Base-by-base conservation (phyloP, 1,284 basidiomycete genomes). In the Anthracocystis panici-leucophaei region DNA sequence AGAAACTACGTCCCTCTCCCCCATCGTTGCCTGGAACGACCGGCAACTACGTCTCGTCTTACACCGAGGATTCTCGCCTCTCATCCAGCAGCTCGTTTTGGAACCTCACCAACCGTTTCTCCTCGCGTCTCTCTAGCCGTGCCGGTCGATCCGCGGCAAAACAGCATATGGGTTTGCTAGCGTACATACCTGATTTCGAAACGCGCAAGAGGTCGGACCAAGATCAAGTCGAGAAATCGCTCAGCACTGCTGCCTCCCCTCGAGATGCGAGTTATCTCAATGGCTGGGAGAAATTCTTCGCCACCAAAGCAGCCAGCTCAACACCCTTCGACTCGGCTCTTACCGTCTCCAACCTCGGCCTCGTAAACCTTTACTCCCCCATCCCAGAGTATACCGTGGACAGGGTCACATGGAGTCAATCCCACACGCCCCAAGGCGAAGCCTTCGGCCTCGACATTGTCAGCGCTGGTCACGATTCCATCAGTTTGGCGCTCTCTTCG, bases 201-300 rank as follows among this genome's bases (percentile, higher is more conserved):
- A 6, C 23, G 9, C 20, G 5, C 2, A n/a, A 42, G 9, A 7
- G 14, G 2, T 12, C 12, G 3, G 41, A 33, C 12, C 25, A 40
- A 9, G 54, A 57, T 18, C 23, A 51, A 45, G 57, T 33, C 12
- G 29, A 49, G 2, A 23, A 11, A 18, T 10, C 52, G 1, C 38
- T n/a, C n/a, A n/a, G n/a, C n/a, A n/a, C n/a, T n/a, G n/a, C n/a
- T n/a, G n/a, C 8, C 31, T 33, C 41, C 14, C 23, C 35, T 2
- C 6, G 35, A 7, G 35, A 48, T n/a, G 33, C 12, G 8, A n/a
- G 3, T 2, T 67, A 48, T 23, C 18, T 23, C 0, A 73, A 66
- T 25, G 70, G 70, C 5, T 73, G 70, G 70, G 70, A 73, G 25
- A 55, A 64, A 42, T 63, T 64, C 31, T 73, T 67, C n/a, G 59